These are phyloP conservation scores for Apiospora aurea DNA, from an alignment of 2,329 filamentous ascomycete genomes.

Conservation along the genomic window DNA sequence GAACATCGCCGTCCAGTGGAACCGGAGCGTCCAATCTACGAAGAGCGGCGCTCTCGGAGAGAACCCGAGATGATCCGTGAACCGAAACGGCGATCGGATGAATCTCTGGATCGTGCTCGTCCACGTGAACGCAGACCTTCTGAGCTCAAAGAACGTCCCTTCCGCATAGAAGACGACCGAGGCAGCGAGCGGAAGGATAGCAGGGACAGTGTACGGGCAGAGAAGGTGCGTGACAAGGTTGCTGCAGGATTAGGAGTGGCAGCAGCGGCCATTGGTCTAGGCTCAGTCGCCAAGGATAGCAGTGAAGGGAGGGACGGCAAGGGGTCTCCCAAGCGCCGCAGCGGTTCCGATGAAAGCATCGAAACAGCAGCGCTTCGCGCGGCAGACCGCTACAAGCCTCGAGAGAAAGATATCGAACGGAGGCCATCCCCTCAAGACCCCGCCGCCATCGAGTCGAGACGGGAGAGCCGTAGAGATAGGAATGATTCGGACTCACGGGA, in stretches of 20 bases:
- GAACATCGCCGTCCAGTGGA: conserved; percentile 40
- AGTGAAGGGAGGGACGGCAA: conserved; percentile 45
- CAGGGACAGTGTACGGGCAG: conserved; percentile 43
- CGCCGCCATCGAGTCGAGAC: conserved; percentile 35
- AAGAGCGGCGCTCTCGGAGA: conserved; percentile 52
- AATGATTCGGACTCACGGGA: conserved; percentile 30
- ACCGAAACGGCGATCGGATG: conserved; percentile 39
- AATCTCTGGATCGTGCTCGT: conserved; percentile 37
- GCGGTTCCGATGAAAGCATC: conserved; percentile 38
- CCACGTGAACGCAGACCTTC: conserved; percentile 33
- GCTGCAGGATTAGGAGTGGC: conserved; percentile 55
- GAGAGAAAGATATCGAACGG: conserved; percentile 38
- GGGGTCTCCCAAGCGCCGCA: conserved; percentile 39
- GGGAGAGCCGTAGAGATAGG: conserved; percentile 31
- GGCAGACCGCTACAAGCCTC: conserved; percentile 40
- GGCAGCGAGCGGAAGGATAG: conserved; percentile 38
- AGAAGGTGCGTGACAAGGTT: conserved; percentile 55
- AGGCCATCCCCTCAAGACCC: conserved; percentile 35
- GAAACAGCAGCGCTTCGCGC: conserved; percentile 34
- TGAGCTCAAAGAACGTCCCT: conserved; percentile 33
- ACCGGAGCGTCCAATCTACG: conserved; percentile 43
- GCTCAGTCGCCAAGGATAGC: conserved; percentile 47
- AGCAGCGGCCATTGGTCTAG: conserved; percentile 56
- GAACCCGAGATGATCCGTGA: conserved; percentile 43
- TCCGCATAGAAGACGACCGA: conserved; percentile 34